Base-by-base conservation (phyloP, 2,329 filamentous ascomycete species). In the Colletotrichum cordylinicola region DNA sequence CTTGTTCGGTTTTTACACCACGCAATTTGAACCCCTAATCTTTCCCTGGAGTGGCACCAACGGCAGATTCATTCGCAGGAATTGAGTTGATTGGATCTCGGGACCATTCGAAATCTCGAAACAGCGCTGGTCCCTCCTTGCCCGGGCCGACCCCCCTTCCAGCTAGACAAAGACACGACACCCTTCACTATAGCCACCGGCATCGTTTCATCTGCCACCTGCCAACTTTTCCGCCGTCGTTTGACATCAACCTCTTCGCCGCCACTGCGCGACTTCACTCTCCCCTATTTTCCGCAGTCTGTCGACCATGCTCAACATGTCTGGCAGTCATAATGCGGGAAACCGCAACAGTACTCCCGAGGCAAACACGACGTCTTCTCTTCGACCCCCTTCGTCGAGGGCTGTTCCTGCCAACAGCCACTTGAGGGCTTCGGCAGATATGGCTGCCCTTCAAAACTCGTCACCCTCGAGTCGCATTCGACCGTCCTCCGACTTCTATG, bases 331-430 rank as follows among this genome's bases (percentile, higher is more conserved):
- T 83, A 88, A 92, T 79, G 91, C 93, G 84, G 92, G 92, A 80
- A 98, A 98, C 87, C 94, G 97, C 82, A 98, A 98, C 87, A 98
- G 96, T 90, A 98, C 96, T 61, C 97, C 97, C 71, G 97, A 98
- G 88, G 95, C 94, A 70, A 94, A 93, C 80, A 95, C 93, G 82
- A 92, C 94, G 76, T 94, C 93, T 69, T 93, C 95, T 78, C 93
- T 98, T 82, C 94, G 96, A 77, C 95, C 96, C 64, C 95, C 96
- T 65, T 91, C 93, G 56, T 94, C 96, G 79, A 92, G 96, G 80
- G 91, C 93, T 60, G 89, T 98, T 80, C 94, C 93, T 76, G 91
- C 94, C 77, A 93, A 93, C 72, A 95, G 96, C 85, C 95, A 97
- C 84, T 93, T 99, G 78, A 95, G 97, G 81, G 95, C 96, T 62